phyloP scores from a whole-genome alignment of 2,329 filamentous ascomycete genomes.

The Colletotrichum eremochloae region DNA sequence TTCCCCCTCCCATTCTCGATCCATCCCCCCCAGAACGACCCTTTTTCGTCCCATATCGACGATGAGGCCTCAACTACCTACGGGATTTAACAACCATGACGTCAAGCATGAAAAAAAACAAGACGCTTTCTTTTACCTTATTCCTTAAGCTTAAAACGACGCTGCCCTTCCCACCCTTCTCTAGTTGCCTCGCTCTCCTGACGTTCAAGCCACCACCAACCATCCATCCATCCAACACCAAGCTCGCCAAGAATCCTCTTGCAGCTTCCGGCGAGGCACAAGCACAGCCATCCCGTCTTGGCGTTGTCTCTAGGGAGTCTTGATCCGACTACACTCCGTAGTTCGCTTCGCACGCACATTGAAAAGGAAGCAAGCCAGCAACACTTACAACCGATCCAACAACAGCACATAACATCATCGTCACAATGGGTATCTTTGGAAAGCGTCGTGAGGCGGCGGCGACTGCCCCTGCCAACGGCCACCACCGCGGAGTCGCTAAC shows the following conservation, averaged over 20 bases:
- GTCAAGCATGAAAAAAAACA: slow-evolving; percentile 19
- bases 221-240: slow-evolving; percentile 27
- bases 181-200: background rate
- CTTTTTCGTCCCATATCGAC: slow-evolving; percentile 32
- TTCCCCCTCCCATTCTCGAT: background rate
- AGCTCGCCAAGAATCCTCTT: slow-evolving; percentile 28
- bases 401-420: background rate
- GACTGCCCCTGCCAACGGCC: slow-evolving; percentile 8
- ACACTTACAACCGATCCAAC: background rate
- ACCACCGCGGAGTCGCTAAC: slow-evolving; percentile 4
- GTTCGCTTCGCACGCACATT: background rate
- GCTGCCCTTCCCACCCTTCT: background rate
- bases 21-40: slow-evolving; percentile 4
- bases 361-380: background rate
- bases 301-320: slow-evolving; percentile 26
- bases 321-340: slow-evolving; percentile 2
- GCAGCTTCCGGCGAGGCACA: slow-evolving; percentile 31
- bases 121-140: slow-evolving; percentile 10
- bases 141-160: slow-evolving; percentile 32
- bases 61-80: slow-evolving; percentile 7
- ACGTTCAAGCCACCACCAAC: slow-evolving; percentile 11
- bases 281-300: slow-evolving; percentile 40
- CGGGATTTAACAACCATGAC: slow-evolving; percentile 31
- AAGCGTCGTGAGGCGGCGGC: slow-evolving; percentile 22
- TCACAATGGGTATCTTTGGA: slow-evolving; percentile 38